A percentile compares a stretch with the other conserved stretches of the same genome.
These are phyloP conservation scores for Podospora pseudopauciseta DNA, from an alignment of 495 filamentous ascomycete species.

Conservation along the genomic window DNA sequence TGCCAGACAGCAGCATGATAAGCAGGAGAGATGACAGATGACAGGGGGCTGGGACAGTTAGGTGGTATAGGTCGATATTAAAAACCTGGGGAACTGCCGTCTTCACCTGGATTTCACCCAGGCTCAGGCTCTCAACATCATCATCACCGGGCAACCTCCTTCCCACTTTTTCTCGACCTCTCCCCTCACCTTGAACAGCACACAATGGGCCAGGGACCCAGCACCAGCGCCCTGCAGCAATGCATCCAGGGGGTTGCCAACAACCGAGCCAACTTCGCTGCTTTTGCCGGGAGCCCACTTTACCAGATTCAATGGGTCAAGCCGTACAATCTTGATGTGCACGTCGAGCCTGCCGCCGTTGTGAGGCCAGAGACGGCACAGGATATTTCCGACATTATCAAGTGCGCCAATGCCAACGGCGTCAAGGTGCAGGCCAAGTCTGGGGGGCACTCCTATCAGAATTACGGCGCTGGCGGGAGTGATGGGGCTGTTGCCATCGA, in stretches of 20 bases:
- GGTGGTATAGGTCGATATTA: background rate
- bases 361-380: conserved; percentile 54
- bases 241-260: conserved; percentile 42
- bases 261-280: conserved; percentile 40
- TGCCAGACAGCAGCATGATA: background rate
- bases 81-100: background rate
- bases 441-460: conserved; percentile 70
- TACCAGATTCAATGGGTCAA: conserved; percentile 45
- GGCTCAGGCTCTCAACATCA: background rate
- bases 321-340: conserved; percentile 62
- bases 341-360: conserved; percentile 58
- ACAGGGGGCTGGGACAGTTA: no score
- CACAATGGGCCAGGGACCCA: conserved; percentile 30
- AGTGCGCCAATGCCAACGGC: conserved; percentile 51
- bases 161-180: background rate
- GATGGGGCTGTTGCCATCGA: conserved; percentile 58
- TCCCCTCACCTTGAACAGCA: background rate
- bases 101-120: background rate
- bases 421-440: conserved; percentile 65
- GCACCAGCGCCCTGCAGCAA: conserved; percentile 31
- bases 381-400: conserved; percentile 57
- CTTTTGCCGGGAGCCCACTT: conserved; percentile 36
- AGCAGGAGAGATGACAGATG: background rate
- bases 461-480: conserved; percentile 44
- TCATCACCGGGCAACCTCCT: background rate